Evolutionary conservation across 2,329 filamentous ascomycete genomes (phyloP).

Genomic region (Mycogone perniciosa): DNA sequence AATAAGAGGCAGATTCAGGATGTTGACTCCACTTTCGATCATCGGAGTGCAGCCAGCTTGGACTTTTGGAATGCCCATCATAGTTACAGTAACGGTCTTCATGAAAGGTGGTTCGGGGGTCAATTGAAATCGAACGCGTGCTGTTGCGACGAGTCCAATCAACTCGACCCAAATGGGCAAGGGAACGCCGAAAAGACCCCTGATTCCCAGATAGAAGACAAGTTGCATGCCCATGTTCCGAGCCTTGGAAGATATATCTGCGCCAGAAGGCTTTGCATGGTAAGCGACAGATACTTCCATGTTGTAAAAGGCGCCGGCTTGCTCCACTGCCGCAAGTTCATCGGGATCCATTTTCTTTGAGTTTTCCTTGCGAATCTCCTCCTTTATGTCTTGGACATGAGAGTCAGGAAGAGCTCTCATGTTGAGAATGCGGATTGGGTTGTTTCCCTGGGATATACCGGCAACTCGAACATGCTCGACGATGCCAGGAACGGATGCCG

Average conservation of each 20-base stretch:
- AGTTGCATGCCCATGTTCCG: conserved; percentile 97
- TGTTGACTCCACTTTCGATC: conserved; percentile 83
- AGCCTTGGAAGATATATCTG: conserved; percentile 70
- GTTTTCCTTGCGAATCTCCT: conserved; percentile 72
- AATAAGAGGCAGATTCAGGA: conserved; percentile 85
- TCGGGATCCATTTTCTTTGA: conserved; percentile 77
- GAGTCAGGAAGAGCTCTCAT: conserved; percentile 73
- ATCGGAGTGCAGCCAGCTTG: conserved; percentile 86
- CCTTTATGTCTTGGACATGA: conserved; percentile 75
- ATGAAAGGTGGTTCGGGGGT: conserved; percentile 87
- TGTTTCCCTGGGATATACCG: conserved; percentile 89
- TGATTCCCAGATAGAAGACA: conserved; percentile 87
- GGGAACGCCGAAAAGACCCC: conserved; percentile 82
- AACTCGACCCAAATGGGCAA: conserved; percentile 85
- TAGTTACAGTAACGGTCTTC: conserved; percentile 84
- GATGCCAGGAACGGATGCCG: conserved; percentile 81
- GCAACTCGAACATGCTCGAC: conserved; percentile 94
- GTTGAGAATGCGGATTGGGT: conserved; percentile 82
- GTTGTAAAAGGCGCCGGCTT: conserved; percentile 89
- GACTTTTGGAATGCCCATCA: conserved; percentile 91
- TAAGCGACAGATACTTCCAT: conserved; percentile 87
- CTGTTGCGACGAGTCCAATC: conserved; percentile 83
- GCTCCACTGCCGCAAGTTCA: conserved; percentile 80
- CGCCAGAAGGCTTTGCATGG: conserved; percentile 70
- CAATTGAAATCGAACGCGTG: conserved; percentile 75